Base-by-base conservation (phyloP, 176 grass and related monocot species). In the Pontederia paniculata region DNA sequence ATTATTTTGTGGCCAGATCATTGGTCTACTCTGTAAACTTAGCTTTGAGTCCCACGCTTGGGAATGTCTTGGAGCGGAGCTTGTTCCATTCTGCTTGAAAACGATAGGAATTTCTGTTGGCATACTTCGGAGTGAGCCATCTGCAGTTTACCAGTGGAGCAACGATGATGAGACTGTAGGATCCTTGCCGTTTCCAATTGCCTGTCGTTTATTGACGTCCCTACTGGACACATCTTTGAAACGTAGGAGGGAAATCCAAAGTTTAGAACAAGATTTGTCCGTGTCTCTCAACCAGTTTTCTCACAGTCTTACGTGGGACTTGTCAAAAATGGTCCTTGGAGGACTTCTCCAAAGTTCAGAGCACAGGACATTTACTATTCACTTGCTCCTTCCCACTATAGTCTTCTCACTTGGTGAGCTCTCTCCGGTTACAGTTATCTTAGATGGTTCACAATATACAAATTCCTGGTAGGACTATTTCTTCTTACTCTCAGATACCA, bases 281-380 rank as follows among this genome's bases (percentile, higher is more conserved):
- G 51, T 48, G 5, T 45, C 69, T 31, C 74, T 88, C 14, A 55
- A 80, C 44, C 45, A 15, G 3, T 41, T 89, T 50, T 58, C 83
- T 19, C 70, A 82, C 19, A 86, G 76, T 67, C 66, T 95, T 73
- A 76, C 82, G 11, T 86, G 82, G 85, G 85, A 89, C 55, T 23
- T 95, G 58, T 83, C 85, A 25, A 81, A 54, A 28, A 44, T 89
- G 63, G 67, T 74, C 52, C 78, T 89, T 71, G 75, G 73, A 51
- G 79, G 85, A 70, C 76, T 86, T 44, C 74, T 57, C 42, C 85
- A 86, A 44, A 54, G 50, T 65, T 55, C 74, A 20, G 81, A 89
- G 20, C 80, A 78, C 50, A 71, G 73, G 17, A 79, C 66, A 16
- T 82, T 63, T 62, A 79, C 85, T 69, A 52, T 78, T 42, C 42